These are phyloP conservation scores for Aspergillus pseudoglaucus DNA, from an alignment of 2,329 filamentous ascomycete species.

Conservation along the genomic window DNA sequence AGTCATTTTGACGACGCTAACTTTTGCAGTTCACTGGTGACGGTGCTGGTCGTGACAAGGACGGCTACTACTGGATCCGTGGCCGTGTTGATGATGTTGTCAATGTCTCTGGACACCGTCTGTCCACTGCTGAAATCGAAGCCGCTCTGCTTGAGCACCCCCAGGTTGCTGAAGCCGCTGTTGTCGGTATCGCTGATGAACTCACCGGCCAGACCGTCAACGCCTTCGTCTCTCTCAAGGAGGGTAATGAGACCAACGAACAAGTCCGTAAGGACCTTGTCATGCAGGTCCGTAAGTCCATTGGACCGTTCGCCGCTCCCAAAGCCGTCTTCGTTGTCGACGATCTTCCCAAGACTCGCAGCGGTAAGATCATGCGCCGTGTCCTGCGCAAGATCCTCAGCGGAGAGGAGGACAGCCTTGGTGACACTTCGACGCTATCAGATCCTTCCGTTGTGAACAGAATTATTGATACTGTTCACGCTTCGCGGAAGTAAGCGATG, in stretches of 20 bases:
- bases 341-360: conserved; percentile 93
- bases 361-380: conserved; percentile 97
- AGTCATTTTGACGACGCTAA: not conserved
- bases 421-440: conserved; percentile 87
- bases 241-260: conserved; percentile 67
- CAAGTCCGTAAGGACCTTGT: conserved; percentile 88
- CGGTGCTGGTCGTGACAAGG: conserved; percentile 90
- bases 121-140: conserved; percentile 97
- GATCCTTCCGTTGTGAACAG: conserved; percentile 83
- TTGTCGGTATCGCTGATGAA: conserved; percentile 88
- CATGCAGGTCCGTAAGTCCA: conserved; percentile 92
- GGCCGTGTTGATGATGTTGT: conserved; percentile 97
- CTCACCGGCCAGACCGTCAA: conserved; percentile 96
- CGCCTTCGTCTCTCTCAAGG: conserved; percentile 90
- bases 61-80: conserved; percentile 99
- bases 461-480: conserved; percentile 76
- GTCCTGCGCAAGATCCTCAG: conserved; percentile 96
- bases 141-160: conserved; percentile 91
- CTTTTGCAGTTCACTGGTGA: conserved; percentile 53
- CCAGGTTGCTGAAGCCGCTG: conserved; percentile 80
- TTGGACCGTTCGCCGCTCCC: conserved; percentile 92
- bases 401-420: conserved; percentile 93
- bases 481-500: conserved; percentile 20
- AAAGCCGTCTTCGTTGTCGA: conserved; percentile 88
- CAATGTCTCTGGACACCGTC: conserved; percentile 91